Conservation (phyloP, 2,329 filamentous ascomycete species). For the Cladophialophora bantiana region DNA sequence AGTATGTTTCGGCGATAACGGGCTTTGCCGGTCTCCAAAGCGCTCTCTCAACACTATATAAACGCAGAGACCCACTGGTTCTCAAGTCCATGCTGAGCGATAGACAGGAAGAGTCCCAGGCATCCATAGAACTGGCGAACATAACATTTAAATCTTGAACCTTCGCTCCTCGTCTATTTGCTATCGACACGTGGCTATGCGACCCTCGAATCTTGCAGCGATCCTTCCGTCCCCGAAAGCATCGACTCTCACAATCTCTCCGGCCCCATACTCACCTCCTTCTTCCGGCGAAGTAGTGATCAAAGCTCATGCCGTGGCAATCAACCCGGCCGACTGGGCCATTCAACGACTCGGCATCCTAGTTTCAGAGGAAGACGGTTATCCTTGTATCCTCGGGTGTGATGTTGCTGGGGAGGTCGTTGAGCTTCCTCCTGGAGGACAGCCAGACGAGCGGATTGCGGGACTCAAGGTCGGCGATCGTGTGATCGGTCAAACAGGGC, state of each 20-base stretch:
- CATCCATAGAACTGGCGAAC: not conserved
- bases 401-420: constrained; percentile 57
- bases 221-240: constrained; percentile 32
- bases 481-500: constrained; percentile 47
- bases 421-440: constrained; percentile 44
- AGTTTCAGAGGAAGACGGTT: constrained; percentile 43
- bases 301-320: constrained; percentile 37
- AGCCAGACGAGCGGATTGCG: constrained; percentile 44
- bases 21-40: not conserved
- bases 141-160: not conserved
- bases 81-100: not conserved
- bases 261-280: constrained; percentile 33
- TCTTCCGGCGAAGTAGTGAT: constrained; percentile 40
- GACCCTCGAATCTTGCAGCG: constrained; percentile 37
- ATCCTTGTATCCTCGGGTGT: constrained; percentile 49
- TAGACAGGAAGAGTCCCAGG: not conserved
- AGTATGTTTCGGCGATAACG: not conserved
- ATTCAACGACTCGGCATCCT: constrained; percentile 42
- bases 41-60: not conserved
- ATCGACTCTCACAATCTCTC: constrained; percentile 36
- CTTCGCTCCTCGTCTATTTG: not conserved
- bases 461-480: constrained; percentile 55
- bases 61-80: not conserved
- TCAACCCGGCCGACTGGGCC: constrained; percentile 45
- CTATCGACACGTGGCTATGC: not conserved